Evolutionary conservation across 345 rosid genomes (phyloP), one percentile per base, ranked within the genome.

Genomic region (Salix purpurea): DNA sequence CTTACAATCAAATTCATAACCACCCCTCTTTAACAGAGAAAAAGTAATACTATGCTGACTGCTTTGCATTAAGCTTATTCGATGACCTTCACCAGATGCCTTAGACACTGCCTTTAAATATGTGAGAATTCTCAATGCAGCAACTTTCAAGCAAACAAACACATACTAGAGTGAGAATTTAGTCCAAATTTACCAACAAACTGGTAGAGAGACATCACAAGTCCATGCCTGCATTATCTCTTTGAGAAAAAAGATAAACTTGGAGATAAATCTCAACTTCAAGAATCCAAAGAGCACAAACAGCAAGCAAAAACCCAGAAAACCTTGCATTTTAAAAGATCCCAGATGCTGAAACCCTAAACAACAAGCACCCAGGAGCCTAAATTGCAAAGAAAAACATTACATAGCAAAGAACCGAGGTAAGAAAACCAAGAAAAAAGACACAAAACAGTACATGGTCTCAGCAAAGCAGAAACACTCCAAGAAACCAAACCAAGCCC

Each of bases 401-500:
- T 21, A 46, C 12, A 36, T 62, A 2, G n/a, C 28, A 61, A 39
- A 60, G 36, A n/a, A 65, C 69, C 73, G 32, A 69, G 64, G 76
- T 28, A n/a, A 30, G 32, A 68, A 81, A 79, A 82, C 66, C 69
- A 80, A 71, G 52, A 82, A 58, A 73, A 10, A 18, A 54, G 71
- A 56, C 64, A 32, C 26, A 6, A 58, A 40, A 23, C 64, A 75
- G 77, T 79, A 88, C 90, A 89, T 86, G 85, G 83, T 84, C 81
- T 34, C 75, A 80, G 69, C 67, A 23, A 13, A 66, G 84, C 86
- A 65, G 60, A 75, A 86, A 56, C 52, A 26, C 39, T 58, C 26
- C 67, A 71, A 23, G 58, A 70, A 72, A 73, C 66, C 68, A 67
- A 48, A 40, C 18, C 34, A 46, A 52, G 21, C 46, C 15, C 34